Evolutionary conservation across 2,329 filamentous ascomycete genomes (phyloP).

Genomic region (Fusarium circinatum): DNA sequence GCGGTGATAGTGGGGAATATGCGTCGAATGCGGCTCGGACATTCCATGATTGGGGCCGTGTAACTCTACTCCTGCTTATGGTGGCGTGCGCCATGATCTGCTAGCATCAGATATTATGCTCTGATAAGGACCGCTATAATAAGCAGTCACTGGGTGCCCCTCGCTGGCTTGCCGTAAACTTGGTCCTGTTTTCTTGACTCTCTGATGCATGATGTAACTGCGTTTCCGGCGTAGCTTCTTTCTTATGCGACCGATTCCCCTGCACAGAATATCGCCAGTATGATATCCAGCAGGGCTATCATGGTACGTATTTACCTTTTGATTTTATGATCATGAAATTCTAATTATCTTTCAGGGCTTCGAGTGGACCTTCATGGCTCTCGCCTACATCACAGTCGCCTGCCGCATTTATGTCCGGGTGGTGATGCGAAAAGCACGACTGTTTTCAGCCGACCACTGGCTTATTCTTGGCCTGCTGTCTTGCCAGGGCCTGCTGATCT

Average conservation of each 20-base stretch:
- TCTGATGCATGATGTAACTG: not conserved
- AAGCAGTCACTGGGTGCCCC: not conserved
- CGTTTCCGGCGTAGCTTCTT: too few relatives aligned
- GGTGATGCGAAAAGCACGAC: not conserved
- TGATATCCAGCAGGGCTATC: slow-evolving; percentile 5
- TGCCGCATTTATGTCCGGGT: slow-evolving; percentile 3
- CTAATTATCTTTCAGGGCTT: not conserved
- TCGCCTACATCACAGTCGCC: slow-evolving; percentile 1
- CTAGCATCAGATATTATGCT: not conserved
- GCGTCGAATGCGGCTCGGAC: not conserved
- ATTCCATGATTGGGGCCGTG: not conserved
- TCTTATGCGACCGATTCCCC: not conserved
- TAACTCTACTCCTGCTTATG: not conserved
- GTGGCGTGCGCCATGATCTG: not conserved
- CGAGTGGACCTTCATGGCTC: not conserved
- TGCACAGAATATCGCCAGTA: not conserved
- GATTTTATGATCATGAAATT: too few relatives aligned
- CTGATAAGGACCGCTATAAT: not conserved
- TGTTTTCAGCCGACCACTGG: not conserved
- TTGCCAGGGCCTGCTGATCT: not conserved
- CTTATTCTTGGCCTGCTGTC: not conserved
- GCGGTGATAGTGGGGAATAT: not conserved
- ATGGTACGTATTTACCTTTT: too few relatives aligned
- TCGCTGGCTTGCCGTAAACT: not conserved
- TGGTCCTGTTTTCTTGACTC: not conserved